These are phyloP conservation scores for Pythium brachiatum DNA, from an alignment of 352 stramenopile genomes.

Conservation along the genomic window DNA sequence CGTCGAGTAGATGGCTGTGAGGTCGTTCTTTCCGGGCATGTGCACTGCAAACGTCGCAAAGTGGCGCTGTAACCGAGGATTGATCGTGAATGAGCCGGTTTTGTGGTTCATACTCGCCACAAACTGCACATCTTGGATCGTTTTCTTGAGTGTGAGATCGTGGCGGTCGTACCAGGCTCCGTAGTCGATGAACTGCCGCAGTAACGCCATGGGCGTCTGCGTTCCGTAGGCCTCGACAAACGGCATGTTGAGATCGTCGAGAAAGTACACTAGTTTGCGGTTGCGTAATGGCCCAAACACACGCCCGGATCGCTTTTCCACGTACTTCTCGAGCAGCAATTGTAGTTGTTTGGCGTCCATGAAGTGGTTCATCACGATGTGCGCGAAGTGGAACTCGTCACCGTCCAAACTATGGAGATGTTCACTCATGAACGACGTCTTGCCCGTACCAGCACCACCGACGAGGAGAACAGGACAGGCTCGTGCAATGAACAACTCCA, in stretches of 20 bases:
- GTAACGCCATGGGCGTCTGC: constrained; percentile 84
- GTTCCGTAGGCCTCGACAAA: constrained; percentile 86
- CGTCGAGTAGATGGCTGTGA: constrained; percentile 67
- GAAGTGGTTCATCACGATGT: constrained; percentile 86
- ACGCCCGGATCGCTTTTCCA: constrained; percentile 87
- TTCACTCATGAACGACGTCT: constrained; percentile 74
- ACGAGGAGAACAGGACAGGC: constrained; percentile 71
- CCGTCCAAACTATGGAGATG: constrained; percentile 51
- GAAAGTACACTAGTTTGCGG: constrained; percentile 84
- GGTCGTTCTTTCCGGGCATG: constrained; percentile 63
- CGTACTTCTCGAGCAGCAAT: constrained; percentile 63
- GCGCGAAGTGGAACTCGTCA: constrained; percentile 55
- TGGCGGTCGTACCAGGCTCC: constrained; percentile 88
- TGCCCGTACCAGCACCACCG: constrained; percentile 80
- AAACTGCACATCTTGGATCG: constrained; percentile 88
- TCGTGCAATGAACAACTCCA: constrained; percentile 51
- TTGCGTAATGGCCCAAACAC: constrained; percentile 83
- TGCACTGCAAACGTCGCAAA: constrained; percentile 81
- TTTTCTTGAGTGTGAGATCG: constrained; percentile 85
- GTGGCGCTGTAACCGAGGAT: constrained; percentile 85
- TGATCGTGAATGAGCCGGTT: constrained; percentile 84
- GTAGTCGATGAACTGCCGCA: constrained; percentile 93
- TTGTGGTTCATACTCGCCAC: constrained; percentile 91
- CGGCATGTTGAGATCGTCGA: constrained; percentile 92
- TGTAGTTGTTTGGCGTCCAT: constrained; percentile 85